Evolutionary conservation across 139 green algal genomes (phyloP).

Genomic region (Penium margaritaceum): DNA sequence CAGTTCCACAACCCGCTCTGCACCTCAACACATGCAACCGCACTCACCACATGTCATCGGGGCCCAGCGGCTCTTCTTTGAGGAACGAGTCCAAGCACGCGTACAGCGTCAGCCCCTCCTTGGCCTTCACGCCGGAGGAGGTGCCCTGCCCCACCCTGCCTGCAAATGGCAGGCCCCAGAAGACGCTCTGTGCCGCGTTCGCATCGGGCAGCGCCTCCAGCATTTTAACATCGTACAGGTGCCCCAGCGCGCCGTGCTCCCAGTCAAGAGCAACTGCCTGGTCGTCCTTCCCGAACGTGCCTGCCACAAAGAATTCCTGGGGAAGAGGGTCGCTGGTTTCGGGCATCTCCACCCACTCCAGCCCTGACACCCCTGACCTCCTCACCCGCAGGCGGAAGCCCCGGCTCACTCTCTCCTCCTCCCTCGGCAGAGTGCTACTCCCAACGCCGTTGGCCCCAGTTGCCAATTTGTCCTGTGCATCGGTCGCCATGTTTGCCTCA

Average conservation of each 20-base stretch:
- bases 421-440: no score
- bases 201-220: slow-evolving; percentile 22
- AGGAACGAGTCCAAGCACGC: slow-evolving; percentile 45
- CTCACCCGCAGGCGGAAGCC: no score
- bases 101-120: slow-evolving; percentile 40
- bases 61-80: slow-evolving; percentile 30
- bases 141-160: not conserved
- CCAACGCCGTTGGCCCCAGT: no score
- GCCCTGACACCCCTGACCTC: no score
- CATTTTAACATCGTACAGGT: slow-evolving; percentile 14
- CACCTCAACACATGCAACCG: no score
- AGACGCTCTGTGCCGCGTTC: not conserved
- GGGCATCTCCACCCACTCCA: no score
- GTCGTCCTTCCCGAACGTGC: not conserved
- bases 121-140: slow-evolving; percentile 19
- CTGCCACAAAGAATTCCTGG: no score
- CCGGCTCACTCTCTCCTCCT: no score
- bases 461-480: no score
- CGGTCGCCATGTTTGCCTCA: no score
- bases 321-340: no score
- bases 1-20: no score
- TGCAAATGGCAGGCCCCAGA: not conserved
- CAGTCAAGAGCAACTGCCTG: slow-evolving; percentile 11
- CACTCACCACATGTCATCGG: slow-evolving; percentile 40
- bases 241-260: not conserved